A percentile compares a stretch with the other conserved stretches of the same genome.
phyloP scores from a whole-genome alignment of 139 green algal genomes.

The Yamagishiella unicocca region DNA sequence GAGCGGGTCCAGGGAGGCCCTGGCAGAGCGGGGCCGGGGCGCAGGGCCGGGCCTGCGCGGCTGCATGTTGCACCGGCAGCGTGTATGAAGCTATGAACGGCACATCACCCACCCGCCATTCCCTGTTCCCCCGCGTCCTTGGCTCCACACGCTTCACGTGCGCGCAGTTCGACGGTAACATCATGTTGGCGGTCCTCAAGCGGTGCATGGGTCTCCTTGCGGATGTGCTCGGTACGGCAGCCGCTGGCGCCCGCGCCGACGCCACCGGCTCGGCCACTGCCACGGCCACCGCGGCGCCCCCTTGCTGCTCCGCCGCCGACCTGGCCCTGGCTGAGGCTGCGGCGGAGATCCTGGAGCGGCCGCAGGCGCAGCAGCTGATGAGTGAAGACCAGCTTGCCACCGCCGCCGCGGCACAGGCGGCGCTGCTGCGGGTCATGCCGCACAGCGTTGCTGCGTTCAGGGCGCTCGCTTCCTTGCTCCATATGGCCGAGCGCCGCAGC shows the following conservation, averaged over 20 bases:
- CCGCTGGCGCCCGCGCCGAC: too few relatives aligned
- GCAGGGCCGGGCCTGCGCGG: too few relatives aligned
- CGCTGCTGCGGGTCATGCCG: neutral
- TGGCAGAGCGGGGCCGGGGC: too few relatives aligned
- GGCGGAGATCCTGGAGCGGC: neutral
- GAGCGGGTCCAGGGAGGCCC: too few relatives aligned
- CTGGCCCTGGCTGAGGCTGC: neutral
- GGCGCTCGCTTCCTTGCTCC: neutral
- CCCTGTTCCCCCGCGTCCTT: too few relatives aligned
- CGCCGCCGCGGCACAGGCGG: neutral
- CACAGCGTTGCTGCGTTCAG: neutral
- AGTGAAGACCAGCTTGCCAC: neutral
- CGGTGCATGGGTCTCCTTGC: neutral
- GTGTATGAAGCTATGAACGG: too few relatives aligned
- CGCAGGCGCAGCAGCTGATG: neutral
- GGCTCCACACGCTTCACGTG: too few relatives aligned
- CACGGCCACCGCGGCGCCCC: too few relatives aligned
- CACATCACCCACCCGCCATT: too few relatives aligned
- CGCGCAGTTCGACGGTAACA: neutral
- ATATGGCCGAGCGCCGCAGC: neutral
- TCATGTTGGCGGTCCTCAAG: neutral
- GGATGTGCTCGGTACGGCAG: neutral
- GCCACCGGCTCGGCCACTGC: too few relatives aligned
- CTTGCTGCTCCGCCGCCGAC: too few relatives aligned
- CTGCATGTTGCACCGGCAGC: too few relatives aligned